Conservation (phyloP, 2,329 filamentous ascomycete genomes). For the Pseudogymnoascus pannorum region DNA sequence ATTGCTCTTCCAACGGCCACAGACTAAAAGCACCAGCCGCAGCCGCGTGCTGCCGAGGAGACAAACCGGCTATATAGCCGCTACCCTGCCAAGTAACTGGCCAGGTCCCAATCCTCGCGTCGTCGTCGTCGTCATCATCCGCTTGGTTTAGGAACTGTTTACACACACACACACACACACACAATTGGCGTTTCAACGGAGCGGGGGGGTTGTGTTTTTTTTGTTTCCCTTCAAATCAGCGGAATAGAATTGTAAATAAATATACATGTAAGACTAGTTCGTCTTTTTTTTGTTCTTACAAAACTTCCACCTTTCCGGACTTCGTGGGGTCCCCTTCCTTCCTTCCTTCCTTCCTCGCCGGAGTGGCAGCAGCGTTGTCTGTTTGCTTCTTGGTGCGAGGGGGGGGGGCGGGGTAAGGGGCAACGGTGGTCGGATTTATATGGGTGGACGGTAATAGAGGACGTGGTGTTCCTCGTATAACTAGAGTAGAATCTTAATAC, state of each 20-base stretch:
- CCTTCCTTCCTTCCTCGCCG: background rate
- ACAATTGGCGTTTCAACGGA: constrained; percentile 1
- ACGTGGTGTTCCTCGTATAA: background rate
- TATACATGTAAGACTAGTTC: constrained; percentile 2
- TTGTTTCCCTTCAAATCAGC: too few species aligned
- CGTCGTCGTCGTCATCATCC: too few species aligned
- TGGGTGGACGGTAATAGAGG: constrained; percentile 4
- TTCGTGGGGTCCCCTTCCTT: too few species aligned
- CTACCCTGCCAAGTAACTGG: background rate
- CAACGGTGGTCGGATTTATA: constrained; percentile 2
- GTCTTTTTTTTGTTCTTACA: too few species aligned
- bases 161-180: too few species aligned
- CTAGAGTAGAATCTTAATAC: constrained; percentile 6
- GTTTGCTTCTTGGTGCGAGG: background rate
- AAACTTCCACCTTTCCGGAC: too few species aligned
- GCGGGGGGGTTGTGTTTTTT: background rate
- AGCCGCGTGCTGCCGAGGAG: background rate
- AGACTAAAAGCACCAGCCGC: background rate
- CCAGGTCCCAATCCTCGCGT: background rate
- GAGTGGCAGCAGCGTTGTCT: background rate
- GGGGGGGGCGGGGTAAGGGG: too few species aligned
- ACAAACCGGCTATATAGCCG: background rate
- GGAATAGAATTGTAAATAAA: constrained; percentile 4
- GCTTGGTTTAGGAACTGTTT: background rate
- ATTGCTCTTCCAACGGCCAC: background rate